Conservation (phyloP, 352 stramenopile species). For the Phytophthora pisi region DNA sequence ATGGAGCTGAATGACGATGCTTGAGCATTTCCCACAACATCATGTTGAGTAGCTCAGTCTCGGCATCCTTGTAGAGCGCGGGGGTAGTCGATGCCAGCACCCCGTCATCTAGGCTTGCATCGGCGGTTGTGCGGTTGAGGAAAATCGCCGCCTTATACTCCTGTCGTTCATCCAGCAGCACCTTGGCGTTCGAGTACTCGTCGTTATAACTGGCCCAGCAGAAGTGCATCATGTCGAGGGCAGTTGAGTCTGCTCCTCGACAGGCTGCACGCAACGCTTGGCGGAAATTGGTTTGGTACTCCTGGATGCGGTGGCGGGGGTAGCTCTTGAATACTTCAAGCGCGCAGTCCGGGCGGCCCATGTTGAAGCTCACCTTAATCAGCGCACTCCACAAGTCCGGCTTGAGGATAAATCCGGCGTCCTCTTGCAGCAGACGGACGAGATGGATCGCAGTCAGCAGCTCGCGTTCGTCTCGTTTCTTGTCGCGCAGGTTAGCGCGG, state of each 20-base stretch:
- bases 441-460: constrained; percentile 49
- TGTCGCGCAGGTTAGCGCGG: constrained; percentile 37
- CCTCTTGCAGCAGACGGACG: constrained; percentile 30
- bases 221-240: constrained; percentile 50
- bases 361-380: constrained; percentile 51
- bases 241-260: constrained; percentile 31
- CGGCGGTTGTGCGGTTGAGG: constrained; percentile 16
- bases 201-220: constrained; percentile 28
- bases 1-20: constrained; percentile 33
- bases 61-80: constrained; percentile 26
- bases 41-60: constrained; percentile 49
- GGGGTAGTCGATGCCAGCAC: constrained; percentile 13
- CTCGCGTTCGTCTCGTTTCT: constrained; percentile 30
- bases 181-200: constrained; percentile 23
- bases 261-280: constrained; percentile 49
- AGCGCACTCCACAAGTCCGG: constrained; percentile 51
- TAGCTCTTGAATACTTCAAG: constrained; percentile 55
- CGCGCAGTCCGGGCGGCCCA: constrained; percentile 37
- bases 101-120: constrained; percentile 15
- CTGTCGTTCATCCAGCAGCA: constrained; percentile 26
- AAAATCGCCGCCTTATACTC: constrained; percentile 27
- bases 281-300: constrained; percentile 47
- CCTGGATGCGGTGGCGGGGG: constrained; percentile 37
- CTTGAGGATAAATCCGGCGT: constrained; percentile 52
- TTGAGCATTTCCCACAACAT: constrained; percentile 65